Percentiles rank a stretch among this genome's conserved stretches.
Conservation (phyloP, 2,329 filamentous ascomycete species). For the Malbranchea zuffiana region DNA sequence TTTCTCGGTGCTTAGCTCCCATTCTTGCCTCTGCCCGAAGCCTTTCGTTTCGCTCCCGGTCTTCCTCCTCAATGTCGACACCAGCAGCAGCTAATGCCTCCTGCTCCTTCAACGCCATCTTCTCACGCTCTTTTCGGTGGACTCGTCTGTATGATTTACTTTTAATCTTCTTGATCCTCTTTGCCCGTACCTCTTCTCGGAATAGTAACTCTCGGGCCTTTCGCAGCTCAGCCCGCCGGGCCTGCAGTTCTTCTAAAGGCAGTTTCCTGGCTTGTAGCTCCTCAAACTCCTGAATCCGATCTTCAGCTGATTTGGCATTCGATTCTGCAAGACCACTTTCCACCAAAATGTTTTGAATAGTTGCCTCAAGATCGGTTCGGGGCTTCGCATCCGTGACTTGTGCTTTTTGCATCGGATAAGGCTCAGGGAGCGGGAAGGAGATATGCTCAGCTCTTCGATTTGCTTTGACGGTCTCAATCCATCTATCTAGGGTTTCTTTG, state of each 20-base stretch:
- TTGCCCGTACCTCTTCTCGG: slow-evolving; percentile 75
- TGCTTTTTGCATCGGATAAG: slow-evolving; percentile 49
- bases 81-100: slow-evolving; percentile 49
- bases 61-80: slow-evolving; percentile 52
- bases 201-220: slow-evolving; percentile 76
- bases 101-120: slow-evolving; percentile 46
- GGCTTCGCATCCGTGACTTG: slow-evolving; percentile 48
- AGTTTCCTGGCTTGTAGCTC: slow-evolving; percentile 61
- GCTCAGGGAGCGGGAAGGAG: slow-evolving; percentile 71
- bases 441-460: slow-evolving; percentile 87
- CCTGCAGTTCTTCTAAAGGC: slow-evolving; percentile 60
- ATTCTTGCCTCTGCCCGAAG: slow-evolving; percentile 73
- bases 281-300: slow-evolving; percentile 57
- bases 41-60: slow-evolving; percentile 57
- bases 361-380: slow-evolving; percentile 70
- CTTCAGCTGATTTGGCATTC: slow-evolving; percentile 50
- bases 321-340: slow-evolving; percentile 63
- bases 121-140: slow-evolving; percentile 67
- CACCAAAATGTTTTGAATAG: slow-evolving; percentile 79
- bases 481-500: slow-evolving; percentile 79
- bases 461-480: slow-evolving; percentile 90
- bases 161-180: slow-evolving; percentile 98
- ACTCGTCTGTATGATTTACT: slow-evolving; percentile 89
- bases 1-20: slow-evolving; percentile 73
- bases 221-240: slow-evolving; percentile 62